Conservation (phyloP, 1,284 basidiomycete species). For the Fomitopsis schrenkii region DNA sequence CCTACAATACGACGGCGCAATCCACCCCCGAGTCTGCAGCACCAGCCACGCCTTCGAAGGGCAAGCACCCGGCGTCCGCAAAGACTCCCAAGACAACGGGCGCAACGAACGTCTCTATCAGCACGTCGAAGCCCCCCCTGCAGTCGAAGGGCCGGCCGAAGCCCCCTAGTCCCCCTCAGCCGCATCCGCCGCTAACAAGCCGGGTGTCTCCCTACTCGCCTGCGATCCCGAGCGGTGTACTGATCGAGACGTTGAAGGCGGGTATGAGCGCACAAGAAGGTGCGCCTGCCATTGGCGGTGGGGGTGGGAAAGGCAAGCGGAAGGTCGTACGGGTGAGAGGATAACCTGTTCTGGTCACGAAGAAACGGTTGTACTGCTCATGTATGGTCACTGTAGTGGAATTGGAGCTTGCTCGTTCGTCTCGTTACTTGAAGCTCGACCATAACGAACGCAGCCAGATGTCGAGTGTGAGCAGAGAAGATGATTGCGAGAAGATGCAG, state of each 20-base stretch:
- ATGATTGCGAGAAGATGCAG: neutral
- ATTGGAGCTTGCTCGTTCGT: neutral
- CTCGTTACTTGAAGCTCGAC: neutral
- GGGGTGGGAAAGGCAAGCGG: constrained; percentile 66
- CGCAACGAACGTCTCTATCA: constrained; percentile 19
- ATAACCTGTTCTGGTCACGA: constrained; percentile 12
- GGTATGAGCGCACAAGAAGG: constrained; percentile 67
- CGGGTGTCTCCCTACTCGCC: constrained; percentile 67
- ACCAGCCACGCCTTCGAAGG: constrained; percentile 30
- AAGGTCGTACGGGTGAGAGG: constrained; percentile 77
- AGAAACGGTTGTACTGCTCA: constrained; percentile 3
- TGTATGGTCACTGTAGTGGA: constrained; percentile 1
- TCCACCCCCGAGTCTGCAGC: constrained; percentile 18
- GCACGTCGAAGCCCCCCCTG: constrained; percentile 16
- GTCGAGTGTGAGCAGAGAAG: neutral
- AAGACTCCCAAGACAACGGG: constrained; percentile 24
- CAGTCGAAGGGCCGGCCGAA: constrained; percentile 33
- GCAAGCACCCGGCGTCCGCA: constrained; percentile 39
- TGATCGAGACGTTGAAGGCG: constrained; percentile 76
- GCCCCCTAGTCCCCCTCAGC: constrained; percentile 49
- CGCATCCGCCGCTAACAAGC: constrained; percentile 47
- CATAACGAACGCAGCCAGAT: neutral
- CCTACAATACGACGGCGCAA: constrained; percentile 38
- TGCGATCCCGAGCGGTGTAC: constrained; percentile 64
- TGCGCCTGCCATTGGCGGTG: constrained; percentile 25